Evolutionary conservation across 768 basidiomycete species (phyloP), one percentile per base, ranked within the genome.

Genomic region (Dictyophora rubrovolvata): DNA sequence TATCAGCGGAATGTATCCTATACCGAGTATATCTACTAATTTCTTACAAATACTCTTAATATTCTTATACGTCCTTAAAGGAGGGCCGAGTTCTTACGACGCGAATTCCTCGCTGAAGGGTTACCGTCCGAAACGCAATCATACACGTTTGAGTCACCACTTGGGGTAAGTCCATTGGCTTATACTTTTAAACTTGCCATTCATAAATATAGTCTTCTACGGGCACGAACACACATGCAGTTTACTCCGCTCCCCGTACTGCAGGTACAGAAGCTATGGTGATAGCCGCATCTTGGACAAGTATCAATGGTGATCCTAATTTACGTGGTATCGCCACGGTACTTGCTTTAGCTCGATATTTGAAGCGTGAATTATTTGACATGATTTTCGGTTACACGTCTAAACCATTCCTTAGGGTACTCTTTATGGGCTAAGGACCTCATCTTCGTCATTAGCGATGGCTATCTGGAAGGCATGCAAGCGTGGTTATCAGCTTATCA

Each of bases 401-500:
- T 21, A 10, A 60, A 62, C 17, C 42, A 10, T 47, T 56, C 5
- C 17, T 20, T 64, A 94, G 92, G 78, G 35, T 86, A 89, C 65
- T 89, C 92, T 20, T 78, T 92, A 37, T 99, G 96, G 95, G 89
- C 93, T 0, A 95, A 94, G 69, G 94, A 98, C 65, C 77, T 99
- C 57, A 72, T 97, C 17, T 87, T 98, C 61, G 82, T 99, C 23
- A 75, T 97, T 61, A 87, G 87, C 49, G 95, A 97, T 62, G 89
- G 84, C 1, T 83, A 94, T 68, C 70, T 92, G 36, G 89, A 94
- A 55, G 96, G 96, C 1, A 87, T 92, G 77, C 89, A 96, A 62
- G 94, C 91, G 2, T 99, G 92, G 86, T 74, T 97, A 36, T 83
- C 77, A 50, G 78, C 84, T 2, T 97, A 97, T 67, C 91, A 97